phyloP scores from a whole-genome alignment of 306 rosid species.

The Rosa multiflora region DNA sequence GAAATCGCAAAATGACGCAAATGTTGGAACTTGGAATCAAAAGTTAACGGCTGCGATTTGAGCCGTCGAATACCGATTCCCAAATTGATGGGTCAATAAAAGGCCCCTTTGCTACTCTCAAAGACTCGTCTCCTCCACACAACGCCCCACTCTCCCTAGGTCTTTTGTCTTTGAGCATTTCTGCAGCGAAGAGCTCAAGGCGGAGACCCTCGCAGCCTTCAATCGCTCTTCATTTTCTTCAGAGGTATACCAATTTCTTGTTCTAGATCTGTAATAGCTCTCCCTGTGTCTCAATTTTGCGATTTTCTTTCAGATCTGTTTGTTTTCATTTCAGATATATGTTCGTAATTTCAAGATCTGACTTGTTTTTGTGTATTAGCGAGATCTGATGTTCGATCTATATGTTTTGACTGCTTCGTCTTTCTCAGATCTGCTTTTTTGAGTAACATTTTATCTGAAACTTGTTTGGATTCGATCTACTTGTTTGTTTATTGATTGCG shows the following conservation, averaged over 20 bases:
- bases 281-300: neutral
- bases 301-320: neutral
- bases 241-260: conserved; percentile 10
- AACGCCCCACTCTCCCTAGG: neutral
- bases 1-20: neutral
- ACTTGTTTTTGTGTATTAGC: neutral
- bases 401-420: neutral
- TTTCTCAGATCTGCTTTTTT: neutral
- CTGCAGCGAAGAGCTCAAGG: conserved; percentile 14
- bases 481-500: neutral
- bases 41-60: conserved; percentile 10
- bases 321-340: neutral
- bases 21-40: neutral
- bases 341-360: neutral
- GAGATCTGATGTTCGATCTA: neutral
- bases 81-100: conserved; percentile 7
- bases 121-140: conserved; percentile 25
- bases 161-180: conserved; percentile 10
- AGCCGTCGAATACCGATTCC: neutral
- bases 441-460: neutral
- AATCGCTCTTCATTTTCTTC: neutral
- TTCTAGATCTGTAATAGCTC: conserved; percentile 13
- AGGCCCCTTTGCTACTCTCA: neutral
- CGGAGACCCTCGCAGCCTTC: conserved; percentile 17
- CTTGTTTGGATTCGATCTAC: neutral